Conservation (phyloP, 371 early-diverging fungal genomes). For the Mortierella sp. region DNA sequence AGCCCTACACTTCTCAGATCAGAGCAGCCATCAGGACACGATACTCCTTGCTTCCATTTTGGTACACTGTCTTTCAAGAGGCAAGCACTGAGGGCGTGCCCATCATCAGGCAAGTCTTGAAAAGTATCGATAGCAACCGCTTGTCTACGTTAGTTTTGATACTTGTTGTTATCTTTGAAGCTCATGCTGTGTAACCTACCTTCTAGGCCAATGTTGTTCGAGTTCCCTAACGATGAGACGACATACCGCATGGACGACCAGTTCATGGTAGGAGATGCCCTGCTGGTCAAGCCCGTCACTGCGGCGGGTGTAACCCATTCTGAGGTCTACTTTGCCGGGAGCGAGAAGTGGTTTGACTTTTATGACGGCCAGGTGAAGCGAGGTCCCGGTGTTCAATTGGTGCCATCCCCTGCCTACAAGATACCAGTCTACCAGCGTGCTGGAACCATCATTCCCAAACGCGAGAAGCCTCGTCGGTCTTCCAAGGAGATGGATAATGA, state of each 20-base stretch:
- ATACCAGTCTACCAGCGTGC: conserved; percentile 90
- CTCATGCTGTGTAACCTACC: conserved; percentile 7
- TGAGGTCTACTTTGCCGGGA: conserved; percentile 80
- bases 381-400: conserved; percentile 63
- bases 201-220: conserved; percentile 81
- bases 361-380: conserved; percentile 63
- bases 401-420: conserved; percentile 78
- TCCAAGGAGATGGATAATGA: conserved; percentile 85
- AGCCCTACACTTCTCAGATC: conserved; percentile 78
- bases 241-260: conserved; percentile 84
- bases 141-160: background rate
- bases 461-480: conserved; percentile 90
- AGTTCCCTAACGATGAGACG: conserved; percentile 82
- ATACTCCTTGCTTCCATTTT: conserved; percentile 83
- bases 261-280: conserved; percentile 83
- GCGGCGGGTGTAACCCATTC: conserved; percentile 65
- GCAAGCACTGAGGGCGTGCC: conserved; percentile 76
- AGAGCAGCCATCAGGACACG: conserved; percentile 80
- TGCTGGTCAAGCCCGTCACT: conserved; percentile 85
- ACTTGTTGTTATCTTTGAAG: too few species aligned
- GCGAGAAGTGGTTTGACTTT: conserved; percentile 54
- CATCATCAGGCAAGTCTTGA: conserved; percentile 69
- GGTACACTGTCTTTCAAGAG: conserved; percentile 87
- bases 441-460: conserved; percentile 88
- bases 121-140: background rate